These are phyloP conservation scores for Blastocystis sp. DNA, from an alignment of 352 stramenopile genomes.

Conservation along the genomic window DNA sequence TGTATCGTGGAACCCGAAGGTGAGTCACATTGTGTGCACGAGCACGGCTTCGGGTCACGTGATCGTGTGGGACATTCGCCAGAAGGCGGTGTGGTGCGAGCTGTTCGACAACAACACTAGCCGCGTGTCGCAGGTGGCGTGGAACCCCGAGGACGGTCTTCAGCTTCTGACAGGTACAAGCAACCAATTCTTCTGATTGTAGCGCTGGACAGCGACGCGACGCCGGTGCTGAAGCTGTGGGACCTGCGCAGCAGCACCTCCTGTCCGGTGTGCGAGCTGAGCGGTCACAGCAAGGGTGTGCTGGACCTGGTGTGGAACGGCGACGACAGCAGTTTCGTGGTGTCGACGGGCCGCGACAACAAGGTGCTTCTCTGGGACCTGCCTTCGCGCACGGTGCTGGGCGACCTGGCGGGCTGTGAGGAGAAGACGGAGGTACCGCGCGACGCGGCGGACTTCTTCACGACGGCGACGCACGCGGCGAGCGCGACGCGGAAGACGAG, in stretches of 20 bases:
- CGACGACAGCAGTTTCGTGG: constrained; percentile 77
- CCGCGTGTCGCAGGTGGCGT: constrained; percentile 80
- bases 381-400: constrained; percentile 79
- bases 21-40: constrained; percentile 91
- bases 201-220: constrained; percentile 82
- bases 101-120: constrained; percentile 72
- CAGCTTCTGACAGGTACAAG: constrained; percentile 78
- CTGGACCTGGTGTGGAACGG: constrained; percentile 91
- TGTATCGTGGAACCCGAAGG: constrained; percentile 91
- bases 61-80: constrained; percentile 90
- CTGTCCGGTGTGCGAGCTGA: constrained; percentile 83
- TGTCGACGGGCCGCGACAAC: constrained; percentile 92
- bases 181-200: background rate
- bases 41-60: constrained; percentile 81
- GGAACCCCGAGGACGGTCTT: constrained; percentile 91
- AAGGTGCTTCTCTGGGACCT: constrained; percentile 92
- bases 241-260: constrained; percentile 90
- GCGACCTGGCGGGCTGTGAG: constrained; percentile 71
- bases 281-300: constrained; percentile 84
- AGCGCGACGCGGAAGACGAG: background rate
- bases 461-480: background rate
- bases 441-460: constrained; percentile 39
- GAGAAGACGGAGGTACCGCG: constrained; percentile 6
- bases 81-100: constrained; percentile 94
- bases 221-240: constrained; percentile 89